A percentile compares a stretch with the other conserved stretches of the same genome.
phyloP scores from a whole-genome alignment of 495 filamentous ascomycete genomes.

The Eremomyces bilateralis region DNA sequence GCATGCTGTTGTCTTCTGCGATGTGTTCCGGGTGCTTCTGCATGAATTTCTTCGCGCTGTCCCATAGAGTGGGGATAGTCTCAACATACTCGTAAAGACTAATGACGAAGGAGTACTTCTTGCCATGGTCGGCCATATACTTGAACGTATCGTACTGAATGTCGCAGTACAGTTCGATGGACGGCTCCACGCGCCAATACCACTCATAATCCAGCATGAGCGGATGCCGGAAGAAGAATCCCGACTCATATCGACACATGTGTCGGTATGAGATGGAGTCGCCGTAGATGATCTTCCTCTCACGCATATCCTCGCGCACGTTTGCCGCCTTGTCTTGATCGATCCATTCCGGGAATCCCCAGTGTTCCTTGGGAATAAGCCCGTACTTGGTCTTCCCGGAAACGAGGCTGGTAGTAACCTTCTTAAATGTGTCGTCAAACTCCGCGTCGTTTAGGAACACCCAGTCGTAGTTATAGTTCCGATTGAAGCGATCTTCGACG shows the following conservation, averaged over 20 bases:
- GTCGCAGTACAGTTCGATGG: slow-evolving; percentile 25
- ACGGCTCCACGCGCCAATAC: slow-evolving; percentile 27
- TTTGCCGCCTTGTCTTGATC: slow-evolving; percentile 34
- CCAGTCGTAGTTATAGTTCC: slow-evolving; percentile 93
- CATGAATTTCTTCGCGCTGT: slow-evolving; percentile 80
- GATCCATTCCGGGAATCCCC: slow-evolving; percentile 30
- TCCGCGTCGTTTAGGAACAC: slow-evolving; percentile 93
- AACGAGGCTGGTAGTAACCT: slow-evolving; percentile 68
- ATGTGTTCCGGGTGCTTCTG: slow-evolving; percentile 74
- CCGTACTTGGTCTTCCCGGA: slow-evolving; percentile 84
- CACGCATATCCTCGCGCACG: slow-evolving; percentile 30
- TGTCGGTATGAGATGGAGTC: slow-evolving; percentile 47
- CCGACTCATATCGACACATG: slow-evolving; percentile 27
- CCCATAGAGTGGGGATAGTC: slow-evolving; percentile 91
- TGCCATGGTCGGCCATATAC: slow-evolving; percentile 24
- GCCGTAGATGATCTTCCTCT: slow-evolving; percentile 43
- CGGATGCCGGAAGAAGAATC: slow-evolving; percentile 28
- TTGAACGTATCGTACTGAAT: slow-evolving; percentile 26
- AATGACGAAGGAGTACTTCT: slow-evolving; percentile 23
- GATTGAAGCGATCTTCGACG: slow-evolving; percentile 94
- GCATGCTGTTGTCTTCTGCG: slow-evolving; percentile 63
- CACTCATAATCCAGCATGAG: slow-evolving; percentile 25
- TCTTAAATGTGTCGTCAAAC: slow-evolving; percentile 82
- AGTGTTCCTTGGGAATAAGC: slow-evolving; percentile 28
- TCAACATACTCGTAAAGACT: slow-evolving; percentile 79